A percentile compares a stretch with the other conserved stretches of the same genome.
These are phyloP conservation scores for Penicillium sumatraense DNA, from an alignment of 2,329 filamentous ascomycete genomes.

Conservation along the genomic window DNA sequence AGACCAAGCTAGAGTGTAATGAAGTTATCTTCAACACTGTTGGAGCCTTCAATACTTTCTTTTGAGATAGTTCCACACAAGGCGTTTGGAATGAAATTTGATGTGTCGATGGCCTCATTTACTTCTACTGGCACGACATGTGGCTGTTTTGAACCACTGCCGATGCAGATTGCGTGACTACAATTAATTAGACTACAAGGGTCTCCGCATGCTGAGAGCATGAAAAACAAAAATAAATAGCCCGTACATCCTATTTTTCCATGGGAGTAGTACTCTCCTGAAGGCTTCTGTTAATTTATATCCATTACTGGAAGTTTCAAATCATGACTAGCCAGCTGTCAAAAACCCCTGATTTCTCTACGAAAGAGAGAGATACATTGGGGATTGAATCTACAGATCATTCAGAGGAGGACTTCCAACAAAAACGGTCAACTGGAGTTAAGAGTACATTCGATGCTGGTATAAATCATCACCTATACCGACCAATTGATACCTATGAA, in stretches of 20 bases:
- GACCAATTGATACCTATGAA: conserved; percentile 35
- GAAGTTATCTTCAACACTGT: not conserved
- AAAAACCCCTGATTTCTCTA: not conserved
- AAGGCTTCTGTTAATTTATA: not conserved
- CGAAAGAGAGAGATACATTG: not conserved
- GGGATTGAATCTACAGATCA: not conserved
- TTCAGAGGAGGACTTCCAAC: not conserved
- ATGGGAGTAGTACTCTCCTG: too few species aligned
- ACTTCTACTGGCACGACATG: conserved; percentile 6
- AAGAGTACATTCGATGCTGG: not conserved
- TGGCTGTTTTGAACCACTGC: conserved; percentile 2
- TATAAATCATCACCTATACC: not conserved
- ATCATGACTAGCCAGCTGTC: not conserved
- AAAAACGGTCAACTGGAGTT: not conserved
- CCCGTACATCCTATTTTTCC: too few species aligned
- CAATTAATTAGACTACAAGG: not conserved
- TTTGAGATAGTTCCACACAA: too few species aligned
- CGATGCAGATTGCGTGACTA: conserved; percentile 2
- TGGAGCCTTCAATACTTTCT: too few species aligned
- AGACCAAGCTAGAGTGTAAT: too few species aligned
- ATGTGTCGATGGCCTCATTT: conserved; percentile 3
- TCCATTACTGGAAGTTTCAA: not conserved
- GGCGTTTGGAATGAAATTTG: not conserved
- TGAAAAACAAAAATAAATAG: not conserved
- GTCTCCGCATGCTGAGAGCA: not conserved